Conservation (phyloP, 2,329 filamentous ascomycete species). For the Talaromyces marneffei region DNA sequence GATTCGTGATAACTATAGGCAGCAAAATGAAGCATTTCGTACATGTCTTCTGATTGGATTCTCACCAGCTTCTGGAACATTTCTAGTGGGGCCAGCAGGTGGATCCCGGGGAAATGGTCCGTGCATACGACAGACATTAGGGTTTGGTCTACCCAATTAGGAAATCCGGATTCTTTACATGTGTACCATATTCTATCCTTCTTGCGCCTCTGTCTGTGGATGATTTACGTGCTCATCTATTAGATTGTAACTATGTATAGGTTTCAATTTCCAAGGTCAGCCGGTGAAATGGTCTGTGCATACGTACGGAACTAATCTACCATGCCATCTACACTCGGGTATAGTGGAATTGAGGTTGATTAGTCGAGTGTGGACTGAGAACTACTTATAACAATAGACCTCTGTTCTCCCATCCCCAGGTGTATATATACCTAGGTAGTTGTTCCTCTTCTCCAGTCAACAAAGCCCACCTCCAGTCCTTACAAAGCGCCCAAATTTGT, state of each 20-base stretch:
- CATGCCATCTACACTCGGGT: too few relatives aligned
- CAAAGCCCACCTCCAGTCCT: too few relatives aligned
- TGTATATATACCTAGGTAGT: too few relatives aligned
- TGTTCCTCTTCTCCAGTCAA: too few relatives aligned
- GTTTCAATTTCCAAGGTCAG: too few relatives aligned
- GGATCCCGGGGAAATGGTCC: not conserved
- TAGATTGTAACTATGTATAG: too few relatives aligned
- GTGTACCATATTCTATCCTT: not conserved
- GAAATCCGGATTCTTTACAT: not conserved
- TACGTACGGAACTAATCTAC: not conserved
- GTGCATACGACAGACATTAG: not conserved
- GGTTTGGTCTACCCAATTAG: not conserved
- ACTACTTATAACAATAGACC: too few relatives aligned
- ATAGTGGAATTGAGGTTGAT: too few relatives aligned
- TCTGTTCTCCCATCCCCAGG: too few relatives aligned
- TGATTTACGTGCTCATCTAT: too few relatives aligned
- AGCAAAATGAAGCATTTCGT: not conserved
- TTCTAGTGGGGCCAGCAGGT: not conserved
- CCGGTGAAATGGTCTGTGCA: not conserved
- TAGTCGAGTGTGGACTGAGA: too few relatives aligned
- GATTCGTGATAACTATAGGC: not conserved
- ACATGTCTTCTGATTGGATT: not conserved
- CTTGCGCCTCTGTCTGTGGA: not conserved
- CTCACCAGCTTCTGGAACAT: not conserved
- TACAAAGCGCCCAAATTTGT: too few relatives aligned